Base-by-base conservation (phyloP, 2,329 filamentous ascomycete genomes). In the Torrubiella hemipterigena region DNA sequence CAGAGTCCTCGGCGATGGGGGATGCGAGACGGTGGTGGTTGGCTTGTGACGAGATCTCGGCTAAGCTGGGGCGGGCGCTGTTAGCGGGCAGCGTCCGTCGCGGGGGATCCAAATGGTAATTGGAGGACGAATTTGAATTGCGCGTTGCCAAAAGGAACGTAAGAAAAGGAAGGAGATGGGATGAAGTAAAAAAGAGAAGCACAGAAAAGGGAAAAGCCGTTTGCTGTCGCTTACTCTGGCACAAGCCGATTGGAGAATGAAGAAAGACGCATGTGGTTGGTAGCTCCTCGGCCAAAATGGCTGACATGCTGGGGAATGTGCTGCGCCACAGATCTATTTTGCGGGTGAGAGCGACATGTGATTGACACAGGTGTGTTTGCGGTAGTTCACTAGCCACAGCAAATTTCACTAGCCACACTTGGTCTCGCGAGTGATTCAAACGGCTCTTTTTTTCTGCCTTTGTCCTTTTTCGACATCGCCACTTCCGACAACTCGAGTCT, bases 351-450 rank as follows among this genome's bases (percentile, higher is more conserved):
- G 10, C 28, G 25, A 30, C 36, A 45, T 33, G 38, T 33, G 30
- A 30, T 34, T 14, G 33, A 34, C 38, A 42, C n/a, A n/a, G n/a
- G n/a, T n/a, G n/a, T n/a, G n/a, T n/a, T n/a, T n/a, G n/a, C n/a
- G n/a, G n/a, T n/a, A n/a, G n/a, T n/a, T n/a, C 36, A 33, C 6
- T 14, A 38, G 38, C 42, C 43, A 41, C 33, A 26, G 24, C 28
- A 13, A 25, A 16, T 31, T 13, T 13, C 25, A 21, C 23, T 16
- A 38, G 45, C 44, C 42, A 46, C 38, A 29, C 2, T 6, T 16
- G 9, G n/a, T n/a, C n/a, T 20, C n/a, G 5, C 11, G 16, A 9
- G 10, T 11, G 18, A 29, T 15, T 28, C 10, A 16, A 8, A 28
- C 8, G 8, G n/a, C 20, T 22, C 20, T 8, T 22, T 22, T 22